These are phyloP conservation scores for Phlegmacium glaucopus DNA, from an alignment of 768 basidiomycete species.

Conservation along the genomic window DNA sequence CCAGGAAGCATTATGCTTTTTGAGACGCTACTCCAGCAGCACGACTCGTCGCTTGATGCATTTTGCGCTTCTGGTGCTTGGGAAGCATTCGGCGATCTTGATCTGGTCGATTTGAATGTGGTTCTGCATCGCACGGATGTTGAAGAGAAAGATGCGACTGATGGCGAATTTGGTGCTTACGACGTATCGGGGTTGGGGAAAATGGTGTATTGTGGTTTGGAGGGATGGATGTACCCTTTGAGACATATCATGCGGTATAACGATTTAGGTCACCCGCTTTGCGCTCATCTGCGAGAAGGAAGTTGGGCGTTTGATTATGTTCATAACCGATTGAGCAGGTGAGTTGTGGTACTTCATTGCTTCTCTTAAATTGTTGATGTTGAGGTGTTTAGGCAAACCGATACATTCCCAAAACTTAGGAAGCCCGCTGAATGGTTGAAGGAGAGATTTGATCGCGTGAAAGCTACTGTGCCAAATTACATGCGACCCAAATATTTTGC, in stretches of 20 bases:
- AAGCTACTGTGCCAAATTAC: conserved; percentile 72
- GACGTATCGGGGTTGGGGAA: conserved; percentile 71
- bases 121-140: conserved; percentile 83
- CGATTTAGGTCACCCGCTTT: conserved; percentile 91
- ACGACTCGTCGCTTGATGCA: conserved; percentile 66
- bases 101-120: conserved; percentile 86
- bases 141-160: conserved; percentile 89
- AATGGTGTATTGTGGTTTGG: conserved; percentile 88
- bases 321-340: conserved; percentile 65
- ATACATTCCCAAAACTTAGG: conserved; percentile 61
- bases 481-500: conserved; percentile 97
- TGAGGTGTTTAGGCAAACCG: conserved; percentile 46
- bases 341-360: conserved; percentile 28
- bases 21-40: conserved; percentile 75
- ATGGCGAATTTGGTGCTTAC: conserved; percentile 78
- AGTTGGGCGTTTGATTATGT: conserved; percentile 93
- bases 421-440: conserved; percentile 81
- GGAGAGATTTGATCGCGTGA: conserved; percentile 83
- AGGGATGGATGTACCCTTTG: conserved; percentile 95
- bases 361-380: neutral
- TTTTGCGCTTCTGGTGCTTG: conserved; percentile 72
- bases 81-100: conserved; percentile 68
- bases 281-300: conserved; percentile 82
- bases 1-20: conserved; percentile 95
- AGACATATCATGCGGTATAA: conserved; percentile 83